These are phyloP conservation scores for Westerdykella ornata DNA, from an alignment of 2,329 filamentous ascomycete species.

Conservation along the genomic window DNA sequence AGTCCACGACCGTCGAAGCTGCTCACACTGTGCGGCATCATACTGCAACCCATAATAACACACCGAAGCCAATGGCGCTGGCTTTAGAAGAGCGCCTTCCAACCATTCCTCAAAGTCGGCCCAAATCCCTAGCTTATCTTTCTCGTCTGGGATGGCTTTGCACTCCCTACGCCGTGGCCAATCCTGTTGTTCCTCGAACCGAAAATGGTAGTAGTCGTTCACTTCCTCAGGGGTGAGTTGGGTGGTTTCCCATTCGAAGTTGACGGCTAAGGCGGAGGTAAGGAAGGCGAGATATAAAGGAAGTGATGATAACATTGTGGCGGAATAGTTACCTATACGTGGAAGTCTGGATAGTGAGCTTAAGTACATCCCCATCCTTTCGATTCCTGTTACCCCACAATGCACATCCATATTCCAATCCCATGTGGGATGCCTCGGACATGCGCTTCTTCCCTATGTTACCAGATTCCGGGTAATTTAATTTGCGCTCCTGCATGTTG, in stretches of 20 bases:
- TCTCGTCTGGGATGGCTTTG: constrained; percentile 15
- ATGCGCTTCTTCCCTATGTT: background rate
- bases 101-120: constrained; percentile 17
- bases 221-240: constrained; percentile 19
- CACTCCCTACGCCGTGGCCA: constrained; percentile 7
- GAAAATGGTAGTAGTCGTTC: constrained; percentile 10
- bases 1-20: constrained; percentile 13
- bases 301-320: constrained; percentile 4
- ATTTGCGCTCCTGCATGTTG: background rate
- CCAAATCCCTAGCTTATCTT: constrained; percentile 20
- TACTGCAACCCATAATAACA: constrained; percentile 21
- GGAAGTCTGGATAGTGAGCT: too few species aligned
- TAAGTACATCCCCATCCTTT: background rate
- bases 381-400: background rate
- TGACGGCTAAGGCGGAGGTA: constrained; percentile 6
- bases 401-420: constrained; percentile 1
- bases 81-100: constrained; percentile 18
- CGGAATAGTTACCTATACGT: background rate
- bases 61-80: constrained; percentile 14
- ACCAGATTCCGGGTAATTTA: background rate
- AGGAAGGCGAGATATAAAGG: constrained; percentile 1
- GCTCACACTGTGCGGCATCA: constrained; percentile 12
- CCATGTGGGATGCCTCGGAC: background rate
- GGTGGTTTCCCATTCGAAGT: constrained; percentile 21
- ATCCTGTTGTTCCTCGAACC: constrained; percentile 6